phyloP scores from a whole-genome alignment of 23 red algal genomes.

The Chondrus crispus region DNA sequence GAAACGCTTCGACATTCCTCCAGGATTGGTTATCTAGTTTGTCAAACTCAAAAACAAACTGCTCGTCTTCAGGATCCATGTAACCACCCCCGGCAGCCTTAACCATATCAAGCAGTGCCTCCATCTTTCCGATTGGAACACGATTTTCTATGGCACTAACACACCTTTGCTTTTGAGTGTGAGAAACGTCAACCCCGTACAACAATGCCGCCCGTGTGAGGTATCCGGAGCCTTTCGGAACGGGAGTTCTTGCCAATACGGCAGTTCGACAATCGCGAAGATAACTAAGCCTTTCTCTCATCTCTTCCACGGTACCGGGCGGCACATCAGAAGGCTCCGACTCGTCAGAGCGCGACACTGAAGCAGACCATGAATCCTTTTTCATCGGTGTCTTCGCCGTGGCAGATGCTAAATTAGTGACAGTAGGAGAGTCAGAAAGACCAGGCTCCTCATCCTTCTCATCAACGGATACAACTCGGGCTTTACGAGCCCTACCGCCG shows the following conservation, averaged over 20 bases:
- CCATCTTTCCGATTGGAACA: slow-evolving; percentile 39
- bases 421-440: not conserved
- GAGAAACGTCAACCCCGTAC: slow-evolving; percentile 48
- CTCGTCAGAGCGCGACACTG: not conserved
- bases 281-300: slow-evolving; percentile 38
- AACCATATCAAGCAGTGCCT: slow-evolving; percentile 37
- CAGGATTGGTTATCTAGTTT: slow-evolving; percentile 50
- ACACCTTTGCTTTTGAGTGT: slow-evolving; percentile 65
- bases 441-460: not conserved
- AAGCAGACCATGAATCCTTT: not conserved
- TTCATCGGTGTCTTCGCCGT: not conserved
- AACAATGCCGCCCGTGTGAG: slow-evolving; percentile 53
- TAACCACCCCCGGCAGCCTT: slow-evolving; percentile 1
- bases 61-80: slow-evolving; percentile 1
- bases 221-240: slow-evolving; percentile 52
- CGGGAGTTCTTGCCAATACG: slow-evolving; percentile 36
- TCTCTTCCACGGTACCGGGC: not conserved
- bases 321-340: slow-evolving; percentile 35
- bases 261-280: slow-evolving; percentile 20
- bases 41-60: slow-evolving; percentile 76
- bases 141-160: not conserved
- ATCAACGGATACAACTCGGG: not conserved
- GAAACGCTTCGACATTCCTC: slow-evolving; percentile 76
- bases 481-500: not conserved
- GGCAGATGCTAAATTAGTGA: not conserved